These are phyloP conservation scores for Phytophthora hibernalis DNA, from an alignment of 352 stramenopile species.

Conservation along the genomic window DNA sequence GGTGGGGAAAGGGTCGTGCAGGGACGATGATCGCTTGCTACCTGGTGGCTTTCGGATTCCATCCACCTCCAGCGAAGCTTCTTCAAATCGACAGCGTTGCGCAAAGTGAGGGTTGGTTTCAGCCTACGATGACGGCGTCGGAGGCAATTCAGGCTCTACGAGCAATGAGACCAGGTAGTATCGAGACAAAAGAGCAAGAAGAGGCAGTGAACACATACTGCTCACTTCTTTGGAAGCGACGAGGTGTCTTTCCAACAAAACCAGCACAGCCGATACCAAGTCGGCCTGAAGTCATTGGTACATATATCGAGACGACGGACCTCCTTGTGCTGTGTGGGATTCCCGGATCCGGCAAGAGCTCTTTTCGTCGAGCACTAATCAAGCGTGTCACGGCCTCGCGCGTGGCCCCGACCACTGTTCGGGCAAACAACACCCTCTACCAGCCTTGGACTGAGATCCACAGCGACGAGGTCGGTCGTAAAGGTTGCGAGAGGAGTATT, in stretches of 20 bases:
- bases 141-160: slow-evolving; percentile 56
- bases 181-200: slow-evolving; percentile 68
- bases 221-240: slow-evolving; percentile 66
- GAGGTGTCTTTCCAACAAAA: slow-evolving; percentile 36
- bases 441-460: slow-evolving; percentile 54
- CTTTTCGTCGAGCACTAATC: slow-evolving; percentile 56
- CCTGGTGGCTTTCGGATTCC: slow-evolving; percentile 68
- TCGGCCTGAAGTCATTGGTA: slow-evolving; percentile 40
- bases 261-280: slow-evolving; percentile 44
- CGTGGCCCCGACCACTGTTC: slow-evolving; percentile 4
- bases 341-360: slow-evolving; percentile 66
- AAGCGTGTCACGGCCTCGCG: slow-evolving; percentile 40
- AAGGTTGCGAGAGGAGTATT: slow-evolving; percentile 34
- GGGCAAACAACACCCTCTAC: slow-evolving; percentile 12
- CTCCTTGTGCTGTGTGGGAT: slow-evolving; percentile 66
- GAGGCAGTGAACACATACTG: slow-evolving; percentile 51
- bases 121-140: slow-evolving; percentile 52
- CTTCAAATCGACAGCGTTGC: background rate
- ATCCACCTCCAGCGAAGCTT: slow-evolving; percentile 24
- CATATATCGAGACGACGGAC: slow-evolving; percentile 43
- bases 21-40: slow-evolving; percentile 76
- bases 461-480: slow-evolving; percentile 57
- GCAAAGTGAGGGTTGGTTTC: slow-evolving; percentile 24
- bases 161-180: slow-evolving; percentile 54
- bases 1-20: slow-evolving; percentile 69